Evolutionary conservation across 148 eudicot species (phyloP).

Genomic region (Arbutus unedo): DNA sequence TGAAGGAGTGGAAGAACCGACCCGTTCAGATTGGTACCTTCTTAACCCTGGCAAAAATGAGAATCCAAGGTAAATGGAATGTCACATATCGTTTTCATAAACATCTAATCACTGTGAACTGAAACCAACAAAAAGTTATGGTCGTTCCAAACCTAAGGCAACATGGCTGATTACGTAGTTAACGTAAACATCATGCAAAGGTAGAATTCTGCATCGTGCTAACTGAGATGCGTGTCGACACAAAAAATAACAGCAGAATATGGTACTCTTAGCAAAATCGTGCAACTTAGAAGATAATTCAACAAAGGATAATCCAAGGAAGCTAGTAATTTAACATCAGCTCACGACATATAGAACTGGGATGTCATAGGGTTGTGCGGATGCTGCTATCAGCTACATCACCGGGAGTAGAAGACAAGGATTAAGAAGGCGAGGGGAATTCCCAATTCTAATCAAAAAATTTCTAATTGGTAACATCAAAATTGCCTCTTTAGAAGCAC

Average conservation of each 20-base stretch:
- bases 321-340: background rate
- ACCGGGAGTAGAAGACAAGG: background rate
- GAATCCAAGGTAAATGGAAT: background rate
- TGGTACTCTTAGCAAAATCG: background rate
- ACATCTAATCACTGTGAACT: background rate
- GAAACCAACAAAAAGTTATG: background rate
- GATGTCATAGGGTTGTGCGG: background rate
- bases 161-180: background rate
- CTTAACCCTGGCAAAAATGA: background rate
- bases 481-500: background rate
- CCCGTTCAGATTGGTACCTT: background rate
- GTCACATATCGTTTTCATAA: background rate
- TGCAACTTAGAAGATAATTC: background rate
- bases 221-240: background rate
- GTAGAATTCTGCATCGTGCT: background rate
- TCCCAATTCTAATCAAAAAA: background rate
- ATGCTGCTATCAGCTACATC: too few relatives aligned
- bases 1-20: background rate
- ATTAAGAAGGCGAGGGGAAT: background rate
- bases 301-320: background rate
- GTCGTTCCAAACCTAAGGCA: background rate
- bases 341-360: background rate
- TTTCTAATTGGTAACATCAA: background rate
- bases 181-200: background rate
- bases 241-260: background rate